These are phyloP conservation scores for Amphibolis antarctica DNA, from an alignment of 106 monocot species.

Conservation along the genomic window DNA sequence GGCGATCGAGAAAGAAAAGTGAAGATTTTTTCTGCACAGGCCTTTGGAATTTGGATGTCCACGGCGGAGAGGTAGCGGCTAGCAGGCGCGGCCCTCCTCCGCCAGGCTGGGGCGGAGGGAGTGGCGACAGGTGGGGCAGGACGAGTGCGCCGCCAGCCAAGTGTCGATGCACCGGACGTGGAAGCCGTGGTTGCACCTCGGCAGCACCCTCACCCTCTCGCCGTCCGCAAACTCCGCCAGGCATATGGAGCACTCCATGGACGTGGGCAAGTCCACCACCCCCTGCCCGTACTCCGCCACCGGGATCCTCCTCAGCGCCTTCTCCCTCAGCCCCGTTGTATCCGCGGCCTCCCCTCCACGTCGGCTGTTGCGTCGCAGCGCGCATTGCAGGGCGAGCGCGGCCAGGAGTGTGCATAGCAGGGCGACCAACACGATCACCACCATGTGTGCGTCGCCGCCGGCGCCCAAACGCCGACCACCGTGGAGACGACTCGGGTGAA, in stretches of 20 bases:
- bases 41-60: too few relatives aligned
- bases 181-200: conserved; percentile 48
- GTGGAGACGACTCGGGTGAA: too few relatives aligned
- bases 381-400: conserved; percentile 37
- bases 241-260: conserved; percentile 49
- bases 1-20: too few relatives aligned
- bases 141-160: conserved; percentile 37
- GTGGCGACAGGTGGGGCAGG: conserved; percentile 55
- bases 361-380: conserved; percentile 23
- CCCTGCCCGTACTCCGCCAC: conserved; percentile 19
- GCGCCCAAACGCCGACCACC: too few relatives aligned
- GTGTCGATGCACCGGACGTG: conserved; percentile 47
- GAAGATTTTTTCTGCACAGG: too few relatives aligned
- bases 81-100: too few relatives aligned
- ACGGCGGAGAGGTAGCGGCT: too few relatives aligned
- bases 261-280: conserved; percentile 12
- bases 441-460: conserved; percentile 41
- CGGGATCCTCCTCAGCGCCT: conserved; percentile 21
- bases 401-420: conserved; percentile 43
- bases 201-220: conserved; percentile 37
- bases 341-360: conserved; percentile 8
- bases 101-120: too few relatives aligned
- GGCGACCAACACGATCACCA: conserved; percentile 55
- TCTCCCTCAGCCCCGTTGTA: conserved; percentile 19
- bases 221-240: conserved; percentile 53